Percentiles rank a stretch among this genome's conserved stretches.
Evolutionary conservation across 108 stramenopile genomes (phyloP).

Genomic region (Discostella stelligeroides): DNA sequence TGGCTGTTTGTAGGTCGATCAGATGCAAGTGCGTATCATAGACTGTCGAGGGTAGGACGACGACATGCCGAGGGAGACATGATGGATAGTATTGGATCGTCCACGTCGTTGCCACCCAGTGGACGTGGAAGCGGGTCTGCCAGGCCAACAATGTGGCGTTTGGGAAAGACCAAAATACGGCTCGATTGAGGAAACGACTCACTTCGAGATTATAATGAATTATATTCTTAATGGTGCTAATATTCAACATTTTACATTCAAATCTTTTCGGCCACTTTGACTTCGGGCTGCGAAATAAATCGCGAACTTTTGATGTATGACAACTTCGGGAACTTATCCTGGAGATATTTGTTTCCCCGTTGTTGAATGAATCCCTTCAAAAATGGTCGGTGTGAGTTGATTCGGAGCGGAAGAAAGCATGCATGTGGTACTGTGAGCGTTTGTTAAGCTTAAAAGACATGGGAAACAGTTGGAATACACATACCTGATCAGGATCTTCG

Average conservation of each 20-base stretch:
- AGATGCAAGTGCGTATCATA: slow-evolving; percentile 70
- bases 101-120: neutral
- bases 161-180: slow-evolving; percentile 47
- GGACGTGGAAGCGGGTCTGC: neutral
- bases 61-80: slow-evolving; percentile 29
- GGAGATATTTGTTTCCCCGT: slow-evolving; percentile 65
- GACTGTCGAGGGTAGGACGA: slow-evolving; percentile 40
- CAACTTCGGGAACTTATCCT: slow-evolving; percentile 66
- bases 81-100: slow-evolving; percentile 20
- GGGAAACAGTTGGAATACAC: neutral
- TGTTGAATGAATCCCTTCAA: slow-evolving; percentile 60
- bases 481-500: slow-evolving; percentile 60
- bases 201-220: no score
- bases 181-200: slow-evolving; percentile 24
- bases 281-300: neutral
- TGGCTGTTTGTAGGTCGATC: slow-evolving; percentile 75
- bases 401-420: neutral
- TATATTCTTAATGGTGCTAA: no score
- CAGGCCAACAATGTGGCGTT: slow-evolving; percentile 31
- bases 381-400: no score
- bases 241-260: no score
- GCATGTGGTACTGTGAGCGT: no score
- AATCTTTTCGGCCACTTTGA: neutral
- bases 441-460: no score
- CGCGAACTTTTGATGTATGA: slow-evolving; percentile 44